Percentiles rank a stretch among this genome's conserved stretches.
Conservation (phyloP, 2,329 filamentous ascomycete species). For the Pseudogymnoascus sp. region DNA sequence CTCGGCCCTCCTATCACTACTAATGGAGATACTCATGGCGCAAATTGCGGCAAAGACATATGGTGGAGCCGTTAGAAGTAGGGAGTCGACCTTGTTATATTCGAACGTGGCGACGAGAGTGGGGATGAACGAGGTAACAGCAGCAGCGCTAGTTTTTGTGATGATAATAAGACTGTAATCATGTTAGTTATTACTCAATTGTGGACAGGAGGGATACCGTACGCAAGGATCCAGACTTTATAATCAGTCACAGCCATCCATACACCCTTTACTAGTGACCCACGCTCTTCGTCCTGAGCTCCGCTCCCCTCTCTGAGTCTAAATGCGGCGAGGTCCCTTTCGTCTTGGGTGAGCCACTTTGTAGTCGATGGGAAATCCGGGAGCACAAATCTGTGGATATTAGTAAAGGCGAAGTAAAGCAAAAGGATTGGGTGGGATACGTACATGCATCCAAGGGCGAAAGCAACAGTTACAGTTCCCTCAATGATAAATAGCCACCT, state of each 20-base stretch:
- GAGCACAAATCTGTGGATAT: conserved; percentile 26
- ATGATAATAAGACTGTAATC: background rate
- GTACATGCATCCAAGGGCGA: conserved; percentile 10
- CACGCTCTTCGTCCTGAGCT: conserved; percentile 13
- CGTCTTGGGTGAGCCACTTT: conserved; percentile 15
- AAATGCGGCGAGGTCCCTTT: conserved; percentile 11
- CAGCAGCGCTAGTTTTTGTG: conserved; percentile 11
- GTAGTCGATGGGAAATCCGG: conserved; percentile 39
- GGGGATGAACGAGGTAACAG: conserved; percentile 18
- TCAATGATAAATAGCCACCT: conserved; percentile 17
- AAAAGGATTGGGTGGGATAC: conserved; percentile 3
- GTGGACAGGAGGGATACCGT: background rate
- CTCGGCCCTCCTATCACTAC: background rate
- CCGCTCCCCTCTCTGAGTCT: conserved; percentile 12
- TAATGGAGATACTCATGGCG: background rate
- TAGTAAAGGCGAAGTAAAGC: background rate
- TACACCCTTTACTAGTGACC: conserved; percentile 11
- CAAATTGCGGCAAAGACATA: conserved; percentile 16
- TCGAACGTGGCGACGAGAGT: conserved; percentile 24
- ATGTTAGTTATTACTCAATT: background rate
- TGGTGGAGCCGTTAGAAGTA: conserved; percentile 19
- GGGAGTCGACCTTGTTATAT: conserved; percentile 14
- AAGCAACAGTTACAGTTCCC: conserved; percentile 12
- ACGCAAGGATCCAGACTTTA: conserved; percentile 15
- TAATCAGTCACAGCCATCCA: conserved; percentile 16